Base-by-base conservation (phyloP, 805 yeast genomes). In the Cyberlindnera mycetangii region DNA sequence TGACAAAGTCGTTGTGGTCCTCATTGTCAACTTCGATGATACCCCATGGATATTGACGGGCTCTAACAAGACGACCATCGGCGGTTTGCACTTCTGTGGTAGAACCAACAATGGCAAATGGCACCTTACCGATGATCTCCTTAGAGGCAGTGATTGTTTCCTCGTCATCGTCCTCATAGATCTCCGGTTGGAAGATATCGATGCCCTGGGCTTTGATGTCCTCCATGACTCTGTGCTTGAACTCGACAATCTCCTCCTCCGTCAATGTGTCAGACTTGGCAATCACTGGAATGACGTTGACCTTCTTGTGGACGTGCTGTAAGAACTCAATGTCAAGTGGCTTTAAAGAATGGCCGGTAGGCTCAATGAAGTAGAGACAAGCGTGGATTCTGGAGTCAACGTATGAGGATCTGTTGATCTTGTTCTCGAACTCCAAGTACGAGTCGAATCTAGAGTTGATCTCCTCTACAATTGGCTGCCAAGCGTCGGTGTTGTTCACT, bases 1-100 rank as follows among this genome's bases (percentile, higher is more conserved):
- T 82, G 53, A 85, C 81, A 65, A 92, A 93, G 68, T 92, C 99
- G 65, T 89, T 85, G 65, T 93, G 97, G 45, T 81, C 81, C 69
- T 88, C 93, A 65, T 93, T 92, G 65, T 89, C 97, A 55, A 93
- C 90, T 69, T 93, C 97, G 58, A 93, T 85, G 18, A 85, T 75
- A 54, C 98, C 98, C 99, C 99, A 93, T 50, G 98, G 97, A 65
- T 92, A 92, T 50, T 78, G 71, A 69, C 99, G 85, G 55, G 96
- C 97, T 66, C 97, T 81, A 36, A 90, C 95, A 18, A 61, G 50
- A 64, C 87, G 77, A 33, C 97, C 97, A 60, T 86, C 93, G 34
- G 75, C 64, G 33, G 74, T 69, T 55, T 81, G 81, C 28, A 85
- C 82, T 51, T 79, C 81, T 47, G 71, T 69, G 18, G 93, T 86